A percentile compares a stretch with the other conserved stretches of the same genome.
phyloP scores from a whole-genome alignment of 768 basidiomycete genomes.

The Xerocomus brunneocitrinus region DNA sequence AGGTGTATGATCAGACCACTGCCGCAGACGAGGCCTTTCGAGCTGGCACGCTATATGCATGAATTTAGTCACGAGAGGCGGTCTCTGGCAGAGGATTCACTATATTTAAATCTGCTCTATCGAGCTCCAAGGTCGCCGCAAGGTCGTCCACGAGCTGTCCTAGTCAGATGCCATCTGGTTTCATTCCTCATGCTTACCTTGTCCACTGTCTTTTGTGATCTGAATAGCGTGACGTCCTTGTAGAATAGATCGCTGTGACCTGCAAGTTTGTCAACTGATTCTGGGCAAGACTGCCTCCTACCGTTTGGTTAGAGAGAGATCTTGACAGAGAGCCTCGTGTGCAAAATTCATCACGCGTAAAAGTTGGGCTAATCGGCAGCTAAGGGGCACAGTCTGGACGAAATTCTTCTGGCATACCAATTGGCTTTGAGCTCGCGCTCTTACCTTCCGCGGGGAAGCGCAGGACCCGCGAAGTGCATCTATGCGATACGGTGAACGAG shows the following conservation, averaged over 20 bases:
- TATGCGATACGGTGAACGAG: conserved; percentile 1
- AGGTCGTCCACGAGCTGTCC: conserved; percentile 84
- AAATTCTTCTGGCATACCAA: conserved; percentile 32
- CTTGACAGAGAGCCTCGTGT: conserved; percentile 59
- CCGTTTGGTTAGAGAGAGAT: conserved; percentile 63
- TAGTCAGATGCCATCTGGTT: neutral
- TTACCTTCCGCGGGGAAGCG: conserved; percentile 36
- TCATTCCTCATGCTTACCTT: conserved; percentile 39
- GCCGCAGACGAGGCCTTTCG: conserved; percentile 85
- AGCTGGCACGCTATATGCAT: conserved; percentile 65
- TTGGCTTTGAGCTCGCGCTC: conserved; percentile 35
- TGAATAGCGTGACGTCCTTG: conserved; percentile 76
- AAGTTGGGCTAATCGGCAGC: conserved; percentile 51
- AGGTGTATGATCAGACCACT: conserved; percentile 56
- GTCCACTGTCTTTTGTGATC: conserved; percentile 74
- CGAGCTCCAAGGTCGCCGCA: conserved; percentile 73
- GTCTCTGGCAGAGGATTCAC: conserved; percentile 34
- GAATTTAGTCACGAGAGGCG: conserved; percentile 7
- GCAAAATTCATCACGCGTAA: conserved; percentile 61
- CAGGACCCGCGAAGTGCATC: conserved; percentile 23
- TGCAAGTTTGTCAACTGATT: conserved; percentile 5
- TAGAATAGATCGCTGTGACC: conserved; percentile 81
- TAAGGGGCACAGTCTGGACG: neutral
- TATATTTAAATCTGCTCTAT: conserved; percentile 75
- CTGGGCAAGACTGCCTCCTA: conserved; percentile 19